Percentiles rank a stretch among this genome's conserved stretches.
These are phyloP conservation scores for Hondaea fermentalgiana DNA, from an alignment of 108 stramenopile genomes.

Conservation along the genomic window DNA sequence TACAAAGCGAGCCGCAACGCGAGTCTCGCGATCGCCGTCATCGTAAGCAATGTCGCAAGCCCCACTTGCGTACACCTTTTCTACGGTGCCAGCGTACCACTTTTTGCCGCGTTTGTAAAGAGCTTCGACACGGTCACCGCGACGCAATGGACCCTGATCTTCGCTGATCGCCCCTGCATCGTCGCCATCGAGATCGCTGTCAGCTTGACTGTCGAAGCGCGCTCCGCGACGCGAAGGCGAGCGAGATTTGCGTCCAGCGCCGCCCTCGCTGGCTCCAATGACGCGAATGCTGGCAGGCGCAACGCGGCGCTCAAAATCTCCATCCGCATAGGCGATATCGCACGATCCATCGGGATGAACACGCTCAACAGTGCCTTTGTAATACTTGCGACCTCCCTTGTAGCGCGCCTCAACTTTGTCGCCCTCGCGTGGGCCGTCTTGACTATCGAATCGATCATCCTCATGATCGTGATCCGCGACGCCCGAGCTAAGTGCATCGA, in stretches of 20 bases:
- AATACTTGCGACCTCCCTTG: slow-evolving; percentile 30
- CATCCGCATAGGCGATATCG: slow-evolving; percentile 40
- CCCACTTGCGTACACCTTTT: not conserved
- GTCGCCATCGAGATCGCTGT: slow-evolving; percentile 5
- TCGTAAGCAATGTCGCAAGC: slow-evolving; percentile 28
- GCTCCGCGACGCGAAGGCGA: not conserved
- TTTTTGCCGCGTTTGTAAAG: not conserved
- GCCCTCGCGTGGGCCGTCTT: slow-evolving; percentile 19
- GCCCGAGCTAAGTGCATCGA: not conserved
- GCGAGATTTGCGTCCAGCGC: no score
- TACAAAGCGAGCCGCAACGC: not conserved
- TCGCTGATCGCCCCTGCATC: not conserved
- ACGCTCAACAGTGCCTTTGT: slow-evolving; percentile 27
- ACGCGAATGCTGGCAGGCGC: not conserved
- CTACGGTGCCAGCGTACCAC: slow-evolving; percentile 19
- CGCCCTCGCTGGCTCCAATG: not conserved
- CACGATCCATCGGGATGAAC: slow-evolving; percentile 45
- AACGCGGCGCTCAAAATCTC: slow-evolving; percentile 13
- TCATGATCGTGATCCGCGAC: no score
- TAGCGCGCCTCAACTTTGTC: slow-evolving; percentile 36
- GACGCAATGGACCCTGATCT: not conserved
- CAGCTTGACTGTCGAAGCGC: not conserved
- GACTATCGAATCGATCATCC: slow-evolving; percentile 14
- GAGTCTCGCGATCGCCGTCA: slow-evolving; percentile 21
- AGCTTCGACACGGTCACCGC: slow-evolving; percentile 19